Evolutionary conservation across 768 basidiomycete species (phyloP).

Genomic region (Boletus pseudopeckii): DNA sequence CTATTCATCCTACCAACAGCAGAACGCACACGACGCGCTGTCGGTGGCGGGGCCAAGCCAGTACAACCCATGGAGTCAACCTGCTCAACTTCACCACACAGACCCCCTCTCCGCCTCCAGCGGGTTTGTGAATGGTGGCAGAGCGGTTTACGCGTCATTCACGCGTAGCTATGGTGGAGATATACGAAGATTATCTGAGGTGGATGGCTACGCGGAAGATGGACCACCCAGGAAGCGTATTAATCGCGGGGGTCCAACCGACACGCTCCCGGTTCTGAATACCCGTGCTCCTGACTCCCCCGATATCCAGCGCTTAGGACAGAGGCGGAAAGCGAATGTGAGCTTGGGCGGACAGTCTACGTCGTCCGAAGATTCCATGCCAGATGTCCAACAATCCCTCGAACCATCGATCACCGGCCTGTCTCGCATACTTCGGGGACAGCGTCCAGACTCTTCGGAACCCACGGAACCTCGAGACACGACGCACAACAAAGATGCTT

Average conservation of each 20-base stretch:
- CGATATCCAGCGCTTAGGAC: constrained; percentile 50
- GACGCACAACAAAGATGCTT: constrained; percentile 30
- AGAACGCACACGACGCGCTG: constrained; percentile 42
- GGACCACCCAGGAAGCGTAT: constrained; percentile 72
- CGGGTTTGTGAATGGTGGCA: constrained; percentile 47
- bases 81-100: constrained; percentile 29
- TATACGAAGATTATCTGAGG: constrained; percentile 36
- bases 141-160: constrained; percentile 49
- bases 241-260: constrained; percentile 48
- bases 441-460: constrained; percentile 34
- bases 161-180: constrained; percentile 41
- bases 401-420: constrained; percentile 39
- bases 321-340: constrained; percentile 41
- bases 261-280: constrained; percentile 27
- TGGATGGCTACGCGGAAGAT: constrained; percentile 43
- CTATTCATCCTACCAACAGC: constrained; percentile 39
- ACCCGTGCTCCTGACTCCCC: constrained; percentile 49
- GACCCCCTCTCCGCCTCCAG: constrained; percentile 63
- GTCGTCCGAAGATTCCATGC: constrained; percentile 69
- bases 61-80: constrained; percentile 36
- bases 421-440: constrained; percentile 54
- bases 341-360: constrained; percentile 45
- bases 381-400: constrained; percentile 42
- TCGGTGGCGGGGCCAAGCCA: constrained; percentile 38
- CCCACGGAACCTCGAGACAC: constrained; percentile 25